These are phyloP conservation scores for Forsythia viridissima DNA, from an alignment of 257 asterid genomes.

Conservation along the genomic window DNA sequence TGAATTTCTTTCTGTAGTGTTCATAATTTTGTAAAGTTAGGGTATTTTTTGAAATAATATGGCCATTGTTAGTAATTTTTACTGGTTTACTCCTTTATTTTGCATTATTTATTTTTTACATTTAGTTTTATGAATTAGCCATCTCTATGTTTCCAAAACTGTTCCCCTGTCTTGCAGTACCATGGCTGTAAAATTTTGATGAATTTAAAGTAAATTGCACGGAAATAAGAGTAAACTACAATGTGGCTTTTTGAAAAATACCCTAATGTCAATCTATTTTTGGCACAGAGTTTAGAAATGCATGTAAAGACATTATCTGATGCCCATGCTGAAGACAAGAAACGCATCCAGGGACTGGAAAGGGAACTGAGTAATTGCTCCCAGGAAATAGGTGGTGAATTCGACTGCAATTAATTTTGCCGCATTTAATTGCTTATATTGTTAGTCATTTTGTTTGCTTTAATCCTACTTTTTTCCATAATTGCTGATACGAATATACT, in stretches of 20 bases:
- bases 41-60: slow-evolving; percentile 14
- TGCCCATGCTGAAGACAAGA: slow-evolving; percentile 69
- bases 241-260: neutral
- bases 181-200: neutral
- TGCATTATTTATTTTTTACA: neutral
- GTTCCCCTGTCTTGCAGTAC: neutral
- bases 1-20: neutral
- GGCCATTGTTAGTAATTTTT: neutral
- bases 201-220: neutral
- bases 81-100: neutral
- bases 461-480: slow-evolving; percentile 6
- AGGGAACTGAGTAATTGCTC: slow-evolving; percentile 74
- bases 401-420: slow-evolving; percentile 8
- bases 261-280: slow-evolving; percentile 19
- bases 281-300: slow-evolving; percentile 66
- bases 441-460: slow-evolving; percentile 5
- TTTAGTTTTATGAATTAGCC: neutral
- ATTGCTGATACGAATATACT: neutral
- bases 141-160: neutral
- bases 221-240: neutral
- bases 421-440: neutral
- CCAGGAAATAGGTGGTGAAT: slow-evolving; percentile 81
- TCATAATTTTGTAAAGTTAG: neutral
- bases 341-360: slow-evolving; percentile 68
- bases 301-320: slow-evolving; percentile 65